Conservation (phyloP, 108 stramenopile species). For the Pseudonitzschia delicatissima region DNA sequence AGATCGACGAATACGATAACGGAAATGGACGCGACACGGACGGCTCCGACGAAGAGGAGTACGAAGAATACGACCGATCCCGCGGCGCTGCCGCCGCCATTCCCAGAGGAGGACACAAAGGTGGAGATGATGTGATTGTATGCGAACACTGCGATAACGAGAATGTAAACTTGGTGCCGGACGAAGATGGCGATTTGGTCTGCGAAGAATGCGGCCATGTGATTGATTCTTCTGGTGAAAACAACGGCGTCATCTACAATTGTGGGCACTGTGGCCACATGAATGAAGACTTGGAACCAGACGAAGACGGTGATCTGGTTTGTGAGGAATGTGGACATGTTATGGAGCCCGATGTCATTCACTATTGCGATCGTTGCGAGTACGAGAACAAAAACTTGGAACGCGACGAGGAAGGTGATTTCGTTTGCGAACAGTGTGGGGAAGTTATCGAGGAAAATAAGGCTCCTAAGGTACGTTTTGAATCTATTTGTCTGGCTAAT, state of each 20-base stretch:
- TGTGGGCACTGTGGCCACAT: slow-evolving; percentile 27
- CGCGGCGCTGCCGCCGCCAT: not conserved
- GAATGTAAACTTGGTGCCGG: slow-evolving; percentile 12
- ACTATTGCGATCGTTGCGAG: slow-evolving; percentile 18
- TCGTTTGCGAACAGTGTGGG: slow-evolving; percentile 33
- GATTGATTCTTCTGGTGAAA: not conserved
- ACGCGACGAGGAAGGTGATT: slow-evolving; percentile 30
- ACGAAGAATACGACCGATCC: slow-evolving; percentile 5
- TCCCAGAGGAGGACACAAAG: not conserved
- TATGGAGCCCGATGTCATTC: slow-evolving; percentile 9
- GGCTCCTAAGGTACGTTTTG: slow-evolving; percentile 6
- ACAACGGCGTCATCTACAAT: slow-evolving; percentile 7
- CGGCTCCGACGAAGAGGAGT: not conserved
- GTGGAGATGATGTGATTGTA: not conserved
- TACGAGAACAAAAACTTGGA: slow-evolving; percentile 23
- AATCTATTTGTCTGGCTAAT: too few relatives aligned
- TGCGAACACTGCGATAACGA: slow-evolving; percentile 24
- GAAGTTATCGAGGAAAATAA: slow-evolving; percentile 12
- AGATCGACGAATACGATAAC: slow-evolving; percentile 31
- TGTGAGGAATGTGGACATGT: slow-evolving; percentile 33
- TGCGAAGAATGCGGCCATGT: slow-evolving; percentile 32
- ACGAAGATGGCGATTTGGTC: slow-evolving; percentile 33
- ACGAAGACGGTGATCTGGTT: slow-evolving; percentile 37
- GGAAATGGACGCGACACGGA: slow-evolving; percentile 5
- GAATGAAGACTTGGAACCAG: slow-evolving; percentile 23